Evolutionary conservation across 192 early-diverging fungal species (phyloP).

Genomic region (Rhizoclosmatium sp.): DNA sequence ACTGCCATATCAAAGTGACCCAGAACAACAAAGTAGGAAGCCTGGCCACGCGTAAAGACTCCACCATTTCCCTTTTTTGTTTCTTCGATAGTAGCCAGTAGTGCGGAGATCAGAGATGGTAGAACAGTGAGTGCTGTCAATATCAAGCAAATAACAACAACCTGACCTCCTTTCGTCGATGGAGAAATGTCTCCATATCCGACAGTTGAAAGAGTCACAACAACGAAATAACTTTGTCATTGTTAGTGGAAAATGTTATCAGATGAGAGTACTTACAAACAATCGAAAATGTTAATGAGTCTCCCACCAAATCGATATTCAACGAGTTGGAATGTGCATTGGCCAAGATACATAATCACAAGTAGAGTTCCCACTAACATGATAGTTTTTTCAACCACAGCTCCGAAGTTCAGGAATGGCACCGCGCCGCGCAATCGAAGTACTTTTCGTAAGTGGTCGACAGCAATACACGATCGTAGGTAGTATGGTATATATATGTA

Average conservation of each 20-base stretch:
- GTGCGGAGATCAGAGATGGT: slow-evolving; percentile 53
- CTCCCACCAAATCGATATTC: slow-evolving; percentile 60
- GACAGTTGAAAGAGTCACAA: slow-evolving; percentile 76
- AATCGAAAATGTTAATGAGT: slow-evolving; percentile 23
- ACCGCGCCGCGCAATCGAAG: slow-evolving; percentile 55
- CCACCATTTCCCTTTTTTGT: slow-evolving; percentile 40
- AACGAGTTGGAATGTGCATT: slow-evolving; percentile 67
- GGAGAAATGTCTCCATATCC: slow-evolving; percentile 79
- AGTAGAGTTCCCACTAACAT: slow-evolving; percentile 61
- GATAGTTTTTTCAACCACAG: slow-evolving; percentile 60
- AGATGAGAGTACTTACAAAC: slow-evolving; percentile 5
- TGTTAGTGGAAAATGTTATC: neutral
- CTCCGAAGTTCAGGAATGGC: slow-evolving; percentile 25
- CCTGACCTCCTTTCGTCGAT: slow-evolving; percentile 55
- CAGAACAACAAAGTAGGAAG: slow-evolving; percentile 46
- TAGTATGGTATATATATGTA: slow-evolving; percentile 73
- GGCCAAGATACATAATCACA: slow-evolving; percentile 66
- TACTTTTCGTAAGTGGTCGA: slow-evolving; percentile 62
- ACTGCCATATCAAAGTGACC: slow-evolving; percentile 36
- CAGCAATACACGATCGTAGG: slow-evolving; percentile 62
- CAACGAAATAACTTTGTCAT: slow-evolving; percentile 58
- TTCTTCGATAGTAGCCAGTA: slow-evolving; percentile 38
- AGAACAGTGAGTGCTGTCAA: slow-evolving; percentile 66
- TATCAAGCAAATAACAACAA: slow-evolving; percentile 69
- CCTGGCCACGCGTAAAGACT: slow-evolving; percentile 34